phyloP scores from a whole-genome alignment of 2,329 filamentous ascomycete genomes.

The Albophoma yamanashiensis region DNA sequence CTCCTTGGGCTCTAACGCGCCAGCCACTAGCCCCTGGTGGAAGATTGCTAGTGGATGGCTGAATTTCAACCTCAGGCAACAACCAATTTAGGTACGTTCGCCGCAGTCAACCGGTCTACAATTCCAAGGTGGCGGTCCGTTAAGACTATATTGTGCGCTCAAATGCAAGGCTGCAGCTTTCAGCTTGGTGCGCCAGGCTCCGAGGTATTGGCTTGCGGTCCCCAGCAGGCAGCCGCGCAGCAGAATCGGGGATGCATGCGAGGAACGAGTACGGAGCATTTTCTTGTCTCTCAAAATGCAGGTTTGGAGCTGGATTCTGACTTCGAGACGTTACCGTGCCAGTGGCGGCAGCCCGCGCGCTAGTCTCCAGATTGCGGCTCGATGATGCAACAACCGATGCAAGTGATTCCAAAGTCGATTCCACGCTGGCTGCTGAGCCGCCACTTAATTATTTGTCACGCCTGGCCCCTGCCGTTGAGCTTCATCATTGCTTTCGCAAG shows the following conservation, averaged over 20 bases:
- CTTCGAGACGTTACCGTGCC: not conserved
- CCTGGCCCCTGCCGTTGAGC: not conserved
- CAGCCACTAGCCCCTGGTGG: not conserved
- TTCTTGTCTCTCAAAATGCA: not conserved
- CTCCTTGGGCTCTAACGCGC: not conserved
- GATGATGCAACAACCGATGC: not conserved
- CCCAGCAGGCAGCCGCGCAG: not conserved
- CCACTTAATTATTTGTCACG: not conserved
- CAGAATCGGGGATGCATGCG: not conserved
- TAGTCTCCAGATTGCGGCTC: not conserved
- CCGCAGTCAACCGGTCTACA: not conserved
- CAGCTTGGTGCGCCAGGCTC: not conserved
- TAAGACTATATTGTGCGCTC: not conserved
- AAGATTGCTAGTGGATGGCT: not conserved
- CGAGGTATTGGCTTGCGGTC: not conserved
- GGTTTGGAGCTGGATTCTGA: not conserved
- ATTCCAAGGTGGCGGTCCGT: not conserved
- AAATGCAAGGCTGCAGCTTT: not conserved
- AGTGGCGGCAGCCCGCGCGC: not conserved
- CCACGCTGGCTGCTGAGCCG: not conserved
- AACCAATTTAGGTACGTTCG: not conserved
- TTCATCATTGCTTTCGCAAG: not conserved
- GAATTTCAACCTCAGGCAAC: conserved; percentile 5
- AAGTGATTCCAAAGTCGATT: not conserved
- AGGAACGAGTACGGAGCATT: not conserved